Conservation (phyloP, 1,284 basidiomycete species). For the Malassezia sp. region DNA sequence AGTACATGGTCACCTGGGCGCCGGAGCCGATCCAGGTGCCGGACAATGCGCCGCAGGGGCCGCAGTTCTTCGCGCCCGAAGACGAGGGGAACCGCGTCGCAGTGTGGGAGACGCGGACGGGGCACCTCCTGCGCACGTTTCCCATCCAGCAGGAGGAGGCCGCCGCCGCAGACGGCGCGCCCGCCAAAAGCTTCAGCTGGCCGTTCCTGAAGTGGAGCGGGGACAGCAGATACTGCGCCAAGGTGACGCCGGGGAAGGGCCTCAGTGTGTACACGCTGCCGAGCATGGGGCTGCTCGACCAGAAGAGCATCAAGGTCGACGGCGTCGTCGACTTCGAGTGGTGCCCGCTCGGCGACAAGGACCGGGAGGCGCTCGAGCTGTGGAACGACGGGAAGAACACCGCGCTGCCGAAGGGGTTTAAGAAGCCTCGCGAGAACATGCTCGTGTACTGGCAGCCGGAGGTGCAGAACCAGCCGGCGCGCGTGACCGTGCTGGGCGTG, state of each 20-base stretch:
- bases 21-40: slow-evolving; percentile 83
- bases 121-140: slow-evolving; percentile 84
- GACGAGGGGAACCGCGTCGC: slow-evolving; percentile 96
- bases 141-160: slow-evolving; percentile 51
- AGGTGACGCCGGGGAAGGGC: slow-evolving; percentile 74
- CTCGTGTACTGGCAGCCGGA: slow-evolving; percentile 97
- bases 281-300: slow-evolving; percentile 83
- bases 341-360: slow-evolving; percentile 81
- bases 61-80: slow-evolving; percentile 68
- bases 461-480: slow-evolving; percentile 84
- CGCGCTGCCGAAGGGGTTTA: slow-evolving; percentile 24
- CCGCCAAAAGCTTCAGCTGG: slow-evolving; percentile 64
- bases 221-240: slow-evolving; percentile 88
- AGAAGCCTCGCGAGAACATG: slow-evolving; percentile 70
- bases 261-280: slow-evolving; percentile 96
- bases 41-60: slow-evolving; percentile 57
- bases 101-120: slow-evolving; percentile 93
- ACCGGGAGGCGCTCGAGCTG: slow-evolving; percentile 48
- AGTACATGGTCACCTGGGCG: slow-evolving; percentile 96
- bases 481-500: slow-evolving; percentile 82
- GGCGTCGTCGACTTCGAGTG: slow-evolving; percentile 98
- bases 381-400: slow-evolving; percentile 19
- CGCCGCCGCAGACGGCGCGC: slow-evolving; percentile 38
- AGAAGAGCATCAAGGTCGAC: slow-evolving; percentile 95
- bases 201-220: slow-evolving; percentile 95